These are phyloP conservation scores for Rubia yunnanensis DNA, from an alignment of 257 asterid genomes.

Conservation along the genomic window DNA sequence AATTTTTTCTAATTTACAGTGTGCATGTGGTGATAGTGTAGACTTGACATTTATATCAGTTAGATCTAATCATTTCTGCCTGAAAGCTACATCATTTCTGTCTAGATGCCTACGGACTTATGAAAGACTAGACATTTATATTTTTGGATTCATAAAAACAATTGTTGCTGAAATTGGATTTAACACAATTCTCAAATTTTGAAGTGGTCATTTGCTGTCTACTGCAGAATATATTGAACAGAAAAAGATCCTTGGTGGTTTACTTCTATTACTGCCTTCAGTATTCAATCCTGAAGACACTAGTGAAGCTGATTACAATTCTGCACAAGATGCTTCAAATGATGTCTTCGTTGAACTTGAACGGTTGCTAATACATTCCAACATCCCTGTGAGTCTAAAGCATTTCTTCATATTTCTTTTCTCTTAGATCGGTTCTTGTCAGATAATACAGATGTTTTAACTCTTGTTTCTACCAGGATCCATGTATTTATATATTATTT, in stretches of 20 bases:
- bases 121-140: neutral
- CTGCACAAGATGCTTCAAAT: slow-evolving; percentile 27
- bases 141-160: neutral
- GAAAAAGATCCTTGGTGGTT: slow-evolving; percentile 74
- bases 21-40: too few species aligned
- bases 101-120: neutral
- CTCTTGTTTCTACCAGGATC: neutral
- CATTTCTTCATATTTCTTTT: slow-evolving; percentile 3
- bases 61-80: neutral
- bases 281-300: slow-evolving; percentile 44
- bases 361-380: slow-evolving; percentile 56
- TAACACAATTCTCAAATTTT: neutral
- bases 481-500: neutral
- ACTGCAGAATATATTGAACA: slow-evolving; percentile 78
- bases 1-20: neutral
- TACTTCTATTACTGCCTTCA: slow-evolving; percentile 74
- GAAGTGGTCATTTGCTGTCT: slow-evolving; percentile 14
- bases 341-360: slow-evolving; percentile 56
- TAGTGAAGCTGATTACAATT: slow-evolving; percentile 31
- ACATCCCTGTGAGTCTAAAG: slow-evolving; percentile 65
- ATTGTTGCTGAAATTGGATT: neutral
- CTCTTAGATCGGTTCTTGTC: neutral
- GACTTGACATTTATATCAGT: neutral
- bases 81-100: too few species aligned
- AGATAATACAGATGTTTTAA: neutral